A percentile compares a stretch with the other conserved stretches of the same genome.
phyloP scores from a whole-genome alignment of 345 rosid species.

The Salix purpurea region DNA sequence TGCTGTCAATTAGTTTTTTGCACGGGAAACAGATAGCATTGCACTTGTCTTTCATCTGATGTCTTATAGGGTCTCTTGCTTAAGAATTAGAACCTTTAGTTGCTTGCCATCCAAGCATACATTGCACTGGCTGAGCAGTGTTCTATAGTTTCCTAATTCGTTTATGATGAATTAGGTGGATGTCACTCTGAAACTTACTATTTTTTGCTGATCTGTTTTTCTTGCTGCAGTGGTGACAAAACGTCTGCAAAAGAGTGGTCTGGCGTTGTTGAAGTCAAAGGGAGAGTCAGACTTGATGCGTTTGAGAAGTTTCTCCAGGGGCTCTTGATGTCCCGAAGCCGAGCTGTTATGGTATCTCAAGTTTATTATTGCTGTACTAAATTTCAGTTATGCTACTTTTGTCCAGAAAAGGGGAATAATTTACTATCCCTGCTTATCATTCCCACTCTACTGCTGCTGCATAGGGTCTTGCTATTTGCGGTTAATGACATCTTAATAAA shows the following conservation, averaged over 20 bases:
- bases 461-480: constrained; percentile 4
- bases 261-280: constrained; percentile 68
- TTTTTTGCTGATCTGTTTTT: not conserved
- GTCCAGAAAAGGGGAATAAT: constrained; percentile 7
- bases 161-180: not conserved
- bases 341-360: constrained; percentile 85
- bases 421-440: constrained; percentile 7
- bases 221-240: constrained; percentile 75
- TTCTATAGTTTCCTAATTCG: not conserved
- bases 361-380: constrained; percentile 40
- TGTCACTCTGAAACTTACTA: not conserved
- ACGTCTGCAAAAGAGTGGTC: constrained; percentile 63
- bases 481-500: constrained; percentile 1
- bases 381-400: constrained; percentile 24
- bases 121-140: not conserved
- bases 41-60: not conserved
- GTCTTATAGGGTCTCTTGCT: not conserved
- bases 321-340: constrained; percentile 89
- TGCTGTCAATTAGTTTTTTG: not conserved
- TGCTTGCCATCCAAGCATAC: not conserved
- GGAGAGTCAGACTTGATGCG: constrained; percentile 87
- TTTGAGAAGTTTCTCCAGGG: constrained; percentile 90
- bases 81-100: not conserved
- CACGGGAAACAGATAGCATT: not conserved
- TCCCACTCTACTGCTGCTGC: constrained; percentile 2